Base-by-base conservation (phyloP, 139 green algal species). In the Asterochloris sp. region DNA sequence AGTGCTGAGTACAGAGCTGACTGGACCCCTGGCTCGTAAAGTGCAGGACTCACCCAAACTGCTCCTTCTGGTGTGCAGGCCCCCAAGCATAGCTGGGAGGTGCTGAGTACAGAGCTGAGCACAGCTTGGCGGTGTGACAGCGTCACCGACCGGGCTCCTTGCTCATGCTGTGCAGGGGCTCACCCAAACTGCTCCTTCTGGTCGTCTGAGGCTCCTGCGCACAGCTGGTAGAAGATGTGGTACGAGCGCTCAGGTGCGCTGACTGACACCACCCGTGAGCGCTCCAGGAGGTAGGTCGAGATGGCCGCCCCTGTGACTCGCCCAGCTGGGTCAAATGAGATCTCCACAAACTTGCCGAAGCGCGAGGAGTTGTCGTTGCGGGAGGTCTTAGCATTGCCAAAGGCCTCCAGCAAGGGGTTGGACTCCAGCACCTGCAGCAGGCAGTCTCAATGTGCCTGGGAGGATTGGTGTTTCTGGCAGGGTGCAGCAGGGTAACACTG, bases 171-270 rank as follows among this genome's bases (percentile, higher is more conserved):
- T 26, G 78, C 38, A 69, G 74, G 16, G n/a, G 28, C 82, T 62
- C 0, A 81, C 74, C 63, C 81, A 61, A 71, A 84, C 69, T 64
- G 68, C 10, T 75, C 27, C 13, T 60, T 62, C 73, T 86, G 82
- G 26, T 89, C 76, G 15, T 78, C 62, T 21, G 68, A 62, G 61
- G 84, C 86, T 60, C 89, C 93, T 89, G 62, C 87, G 83, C 74
- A 94, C 85, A 85, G 97, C 88, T 97, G 93, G 87, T 99, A 99
- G 87, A 99, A 99, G 85, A 97, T 94, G 89, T 99, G 96, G 91
- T 96, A 99, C 13, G 92, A 97, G 71, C 96, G 91, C 93, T 99
- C 96, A 4, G 89, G 91, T 15, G 92, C 81, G 73, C 85, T 89
- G 80, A 96, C 89, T 76, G 79, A 80, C 17, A 95, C 90, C 15